Conservation (phyloP, 768 basidiomycete genomes). For the Xerocomus spinulosus region DNA sequence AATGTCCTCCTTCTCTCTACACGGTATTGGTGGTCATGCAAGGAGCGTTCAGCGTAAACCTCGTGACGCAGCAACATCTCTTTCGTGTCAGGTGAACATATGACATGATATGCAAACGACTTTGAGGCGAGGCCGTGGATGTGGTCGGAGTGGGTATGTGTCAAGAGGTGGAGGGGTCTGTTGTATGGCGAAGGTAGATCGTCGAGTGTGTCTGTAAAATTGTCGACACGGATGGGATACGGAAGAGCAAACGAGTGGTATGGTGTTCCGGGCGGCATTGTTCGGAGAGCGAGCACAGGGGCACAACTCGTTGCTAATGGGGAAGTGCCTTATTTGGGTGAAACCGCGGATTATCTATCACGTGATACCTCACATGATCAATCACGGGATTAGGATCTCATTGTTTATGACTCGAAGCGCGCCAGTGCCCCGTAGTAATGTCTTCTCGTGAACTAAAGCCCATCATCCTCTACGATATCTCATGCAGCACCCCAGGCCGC, state of each 20-base stretch:
- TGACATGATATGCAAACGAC: slow-evolving; percentile 65
- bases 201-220: slow-evolving; percentile 53
- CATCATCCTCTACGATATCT: slow-evolving; percentile 36
- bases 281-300: slow-evolving; percentile 9
- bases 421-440: neutral
- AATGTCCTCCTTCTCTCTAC: slow-evolving; percentile 46
- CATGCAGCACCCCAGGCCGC: slow-evolving; percentile 22
- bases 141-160: slow-evolving; percentile 90
- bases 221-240: slow-evolving; percentile 84
- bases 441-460: slow-evolving; percentile 6
- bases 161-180: slow-evolving; percentile 63
- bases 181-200: slow-evolving; percentile 30
- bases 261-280: slow-evolving; percentile 75
- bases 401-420: too few species aligned
- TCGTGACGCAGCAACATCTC: slow-evolving; percentile 81
- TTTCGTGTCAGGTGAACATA: slow-evolving; percentile 83
- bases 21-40: slow-evolving; percentile 41
- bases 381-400: neutral
- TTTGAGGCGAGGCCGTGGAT: slow-evolving; percentile 69
- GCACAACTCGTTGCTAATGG: neutral
- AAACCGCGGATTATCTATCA: neutral
- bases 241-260: slow-evolving; percentile 72
- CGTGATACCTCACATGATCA: neutral
- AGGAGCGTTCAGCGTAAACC: slow-evolving; percentile 57
- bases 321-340: neutral